These are phyloP conservation scores for Thyridium curvatum DNA, from an alignment of 2,329 filamentous ascomycete species.

Conservation along the genomic window DNA sequence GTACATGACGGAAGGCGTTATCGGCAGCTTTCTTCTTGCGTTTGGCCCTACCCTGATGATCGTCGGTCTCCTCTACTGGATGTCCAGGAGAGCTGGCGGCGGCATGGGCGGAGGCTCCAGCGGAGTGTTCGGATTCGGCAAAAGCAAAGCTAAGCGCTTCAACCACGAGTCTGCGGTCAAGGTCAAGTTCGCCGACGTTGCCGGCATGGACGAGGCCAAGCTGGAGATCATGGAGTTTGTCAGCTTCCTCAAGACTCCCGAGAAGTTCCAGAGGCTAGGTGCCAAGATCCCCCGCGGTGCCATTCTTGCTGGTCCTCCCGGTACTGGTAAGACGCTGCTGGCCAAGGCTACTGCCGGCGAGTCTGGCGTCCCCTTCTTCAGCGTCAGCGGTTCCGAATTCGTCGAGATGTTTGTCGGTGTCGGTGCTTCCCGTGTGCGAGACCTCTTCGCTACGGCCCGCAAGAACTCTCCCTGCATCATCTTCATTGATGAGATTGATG, in stretches of 20 bases:
- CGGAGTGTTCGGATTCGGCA: slow-evolving; percentile 92
- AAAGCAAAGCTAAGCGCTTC: slow-evolving; percentile 93
- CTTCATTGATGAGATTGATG: slow-evolving; percentile 99
- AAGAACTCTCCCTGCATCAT: slow-evolving; percentile 98
- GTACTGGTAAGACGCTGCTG: slow-evolving; percentile 95
- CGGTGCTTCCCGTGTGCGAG: slow-evolving; percentile 88
- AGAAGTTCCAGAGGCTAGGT: slow-evolving; percentile 86
- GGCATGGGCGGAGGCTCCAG: slow-evolving; percentile 58
- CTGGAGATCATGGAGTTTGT: slow-evolving; percentile 99
- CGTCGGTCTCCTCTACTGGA: slow-evolving; percentile 74
- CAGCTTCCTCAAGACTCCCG: slow-evolving; percentile 89
- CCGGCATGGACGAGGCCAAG: slow-evolving; percentile 97
- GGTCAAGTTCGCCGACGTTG: slow-evolving; percentile 94
- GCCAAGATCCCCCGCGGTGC: slow-evolving; percentile 97
- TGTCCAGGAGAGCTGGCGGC: slow-evolving; percentile 68
- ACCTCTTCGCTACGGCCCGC: slow-evolving; percentile 87
- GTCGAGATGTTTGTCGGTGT: slow-evolving; percentile 99
- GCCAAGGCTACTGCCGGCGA: slow-evolving; percentile 97
- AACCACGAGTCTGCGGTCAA: slow-evolving; percentile 96
- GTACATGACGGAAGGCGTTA: slow-evolving; percentile 72
- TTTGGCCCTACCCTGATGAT: slow-evolving; percentile 86
- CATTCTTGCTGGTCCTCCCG: slow-evolving; percentile 93
- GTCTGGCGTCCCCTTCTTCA: slow-evolving; percentile 95
- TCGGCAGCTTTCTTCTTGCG: slow-evolving; percentile 63
- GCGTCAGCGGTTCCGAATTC: slow-evolving; percentile 96